Conservation (phyloP, 192 early-diverging fungal species). For the Podila epicladia region DNA sequence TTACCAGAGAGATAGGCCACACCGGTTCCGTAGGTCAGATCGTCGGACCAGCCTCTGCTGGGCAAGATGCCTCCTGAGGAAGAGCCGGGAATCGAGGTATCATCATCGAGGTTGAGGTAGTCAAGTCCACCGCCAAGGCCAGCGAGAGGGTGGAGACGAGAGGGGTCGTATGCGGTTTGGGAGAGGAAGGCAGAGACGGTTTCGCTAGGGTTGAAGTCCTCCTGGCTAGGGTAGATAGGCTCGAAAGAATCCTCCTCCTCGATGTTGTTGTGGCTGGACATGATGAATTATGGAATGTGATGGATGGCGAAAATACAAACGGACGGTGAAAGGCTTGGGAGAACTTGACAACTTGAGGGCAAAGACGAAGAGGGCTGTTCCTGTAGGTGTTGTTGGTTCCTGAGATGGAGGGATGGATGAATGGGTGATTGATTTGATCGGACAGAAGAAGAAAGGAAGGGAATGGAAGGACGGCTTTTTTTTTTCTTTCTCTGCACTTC, state of each 20-base stretch:
- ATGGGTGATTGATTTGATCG: neutral
- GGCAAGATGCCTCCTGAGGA: slow-evolving; percentile 65
- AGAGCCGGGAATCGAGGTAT: slow-evolving; percentile 31
- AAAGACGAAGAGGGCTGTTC: neutral
- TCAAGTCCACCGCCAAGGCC: slow-evolving; percentile 65
- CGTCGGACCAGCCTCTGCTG: slow-evolving; percentile 81
- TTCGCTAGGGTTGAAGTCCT: slow-evolving; percentile 54
- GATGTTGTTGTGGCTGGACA: slow-evolving; percentile 41
- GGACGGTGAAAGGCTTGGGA: neutral
- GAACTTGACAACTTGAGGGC: neutral
- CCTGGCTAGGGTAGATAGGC: slow-evolving; percentile 47
- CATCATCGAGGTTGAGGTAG: slow-evolving; percentile 61
- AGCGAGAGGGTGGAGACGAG: slow-evolving; percentile 59
- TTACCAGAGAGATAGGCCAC: slow-evolving; percentile 77
- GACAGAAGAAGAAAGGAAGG: neutral
- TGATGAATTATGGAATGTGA: slow-evolving; percentile 13
- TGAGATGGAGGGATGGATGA: neutral
- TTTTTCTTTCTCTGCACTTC: neutral
- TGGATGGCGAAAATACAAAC: neutral
- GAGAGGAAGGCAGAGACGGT: slow-evolving; percentile 63
- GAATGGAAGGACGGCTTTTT: slow-evolving; percentile 4
- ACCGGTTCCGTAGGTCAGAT: slow-evolving; percentile 87
- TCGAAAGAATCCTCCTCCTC: slow-evolving; percentile 50
- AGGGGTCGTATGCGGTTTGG: slow-evolving; percentile 53
- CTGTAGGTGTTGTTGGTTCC: neutral